Conservation (phyloP, 1,284 basidiomycete genomes). For the Fomitiporia mediterranea region DNA sequence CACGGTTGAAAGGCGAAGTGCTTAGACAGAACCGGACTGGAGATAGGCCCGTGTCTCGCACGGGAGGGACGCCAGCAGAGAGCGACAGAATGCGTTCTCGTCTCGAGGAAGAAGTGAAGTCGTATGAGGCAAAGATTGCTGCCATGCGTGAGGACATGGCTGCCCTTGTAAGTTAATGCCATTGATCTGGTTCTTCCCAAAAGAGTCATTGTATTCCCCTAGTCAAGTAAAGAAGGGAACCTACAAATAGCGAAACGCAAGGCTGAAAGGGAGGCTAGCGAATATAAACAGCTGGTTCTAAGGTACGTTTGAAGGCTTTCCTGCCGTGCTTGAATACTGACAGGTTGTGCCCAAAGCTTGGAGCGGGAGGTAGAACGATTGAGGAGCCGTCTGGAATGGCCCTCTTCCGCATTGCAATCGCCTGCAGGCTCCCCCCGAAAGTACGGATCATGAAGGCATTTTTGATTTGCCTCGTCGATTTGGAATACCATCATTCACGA, state of each 20-base stretch:
- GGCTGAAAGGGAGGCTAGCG: slow-evolving; percentile 69
- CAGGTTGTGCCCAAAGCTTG: slow-evolving; percentile 39
- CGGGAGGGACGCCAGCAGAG: slow-evolving; percentile 51
- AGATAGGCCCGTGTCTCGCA: slow-evolving; percentile 51
- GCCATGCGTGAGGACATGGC: slow-evolving; percentile 56
- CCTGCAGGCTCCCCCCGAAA: slow-evolving; percentile 34
- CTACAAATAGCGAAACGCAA: slow-evolving; percentile 68
- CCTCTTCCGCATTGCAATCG: slow-evolving; percentile 31
- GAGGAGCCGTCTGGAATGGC: slow-evolving; percentile 56
- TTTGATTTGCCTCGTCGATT: neutral
- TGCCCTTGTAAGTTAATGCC: slow-evolving; percentile 41
- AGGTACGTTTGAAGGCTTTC: slow-evolving; percentile 41
- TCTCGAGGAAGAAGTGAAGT: slow-evolving; percentile 60
- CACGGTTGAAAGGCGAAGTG: slow-evolving; percentile 52
- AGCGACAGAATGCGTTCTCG: slow-evolving; percentile 54
- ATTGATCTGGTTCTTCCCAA: neutral
- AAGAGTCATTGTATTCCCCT: slow-evolving; percentile 4
- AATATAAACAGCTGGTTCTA: slow-evolving; percentile 65
- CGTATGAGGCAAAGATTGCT: slow-evolving; percentile 53
- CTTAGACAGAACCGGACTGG: slow-evolving; percentile 44
- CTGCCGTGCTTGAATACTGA: slow-evolving; percentile 9
- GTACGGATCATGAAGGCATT: slow-evolving; percentile 25
- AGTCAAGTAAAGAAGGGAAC: slow-evolving; percentile 70
- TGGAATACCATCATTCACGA: neutral
- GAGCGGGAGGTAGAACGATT: slow-evolving; percentile 68